Evolutionary conservation across 202 grass and related monocot species (phyloP).

Genomic region (Cymbopogon flexuosus): DNA sequence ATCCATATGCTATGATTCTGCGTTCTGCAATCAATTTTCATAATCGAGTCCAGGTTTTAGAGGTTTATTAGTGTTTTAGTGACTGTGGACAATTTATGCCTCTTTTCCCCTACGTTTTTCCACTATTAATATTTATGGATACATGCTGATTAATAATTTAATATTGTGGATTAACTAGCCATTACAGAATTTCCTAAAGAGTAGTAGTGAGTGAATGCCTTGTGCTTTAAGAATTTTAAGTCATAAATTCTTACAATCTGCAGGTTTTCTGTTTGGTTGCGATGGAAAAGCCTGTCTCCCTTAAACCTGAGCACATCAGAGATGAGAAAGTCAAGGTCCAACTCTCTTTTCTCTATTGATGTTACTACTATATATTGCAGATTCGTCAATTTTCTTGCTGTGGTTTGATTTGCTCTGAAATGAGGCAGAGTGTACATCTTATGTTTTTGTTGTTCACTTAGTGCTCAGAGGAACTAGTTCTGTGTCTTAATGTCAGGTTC

Average conservation of each 20-base stretch:
- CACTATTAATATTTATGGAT: not conserved
- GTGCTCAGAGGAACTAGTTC: slow-evolving; percentile 13
- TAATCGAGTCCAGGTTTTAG: not conserved
- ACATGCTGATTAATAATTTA: too few relatives aligned
- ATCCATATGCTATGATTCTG: slow-evolving; percentile 1
- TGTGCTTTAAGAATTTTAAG: not conserved
- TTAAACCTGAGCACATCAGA: slow-evolving; percentile 97
- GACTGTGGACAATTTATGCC: not conserved
- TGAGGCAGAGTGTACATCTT: slow-evolving; percentile 1
- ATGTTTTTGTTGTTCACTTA: slow-evolving; percentile 7
- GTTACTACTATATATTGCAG: slow-evolving; percentile 20
- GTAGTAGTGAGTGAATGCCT: not conserved
- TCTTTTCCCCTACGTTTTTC: not conserved
- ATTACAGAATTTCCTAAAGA: slow-evolving; percentile 18
- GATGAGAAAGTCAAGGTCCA: slow-evolving; percentile 99
- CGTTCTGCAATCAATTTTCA: slow-evolving; percentile 12
- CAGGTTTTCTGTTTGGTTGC: slow-evolving; percentile 99
- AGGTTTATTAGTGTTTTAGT: slow-evolving; percentile 2
- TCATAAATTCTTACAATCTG: slow-evolving; percentile 24
- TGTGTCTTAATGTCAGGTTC: slow-evolving; percentile 50
- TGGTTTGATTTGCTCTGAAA: slow-evolving; percentile 13
- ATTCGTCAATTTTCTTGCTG: slow-evolving; percentile 8
- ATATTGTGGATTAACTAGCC: slow-evolving; percentile 11
- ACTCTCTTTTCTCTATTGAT: slow-evolving; percentile 18
- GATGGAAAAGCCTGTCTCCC: slow-evolving; percentile 98